phyloP scores from a whole-genome alignment of 2,329 filamentous ascomycete species.

The Aspergillus alliaceus region DNA sequence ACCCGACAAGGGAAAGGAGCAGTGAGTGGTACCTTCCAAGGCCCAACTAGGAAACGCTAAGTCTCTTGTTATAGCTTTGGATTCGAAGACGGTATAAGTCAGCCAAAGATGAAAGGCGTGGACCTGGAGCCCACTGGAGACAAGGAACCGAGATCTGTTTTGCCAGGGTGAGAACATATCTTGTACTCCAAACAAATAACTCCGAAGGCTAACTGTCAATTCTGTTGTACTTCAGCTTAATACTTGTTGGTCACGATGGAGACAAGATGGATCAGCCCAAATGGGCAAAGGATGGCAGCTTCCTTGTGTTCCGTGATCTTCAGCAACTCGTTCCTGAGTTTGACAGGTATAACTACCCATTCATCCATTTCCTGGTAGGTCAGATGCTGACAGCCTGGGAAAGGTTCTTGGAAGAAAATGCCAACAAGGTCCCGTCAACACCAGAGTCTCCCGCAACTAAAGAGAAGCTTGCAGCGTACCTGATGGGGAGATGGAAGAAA shows the following conservation, averaged over 20 bases:
- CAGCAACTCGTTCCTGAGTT: slow-evolving; percentile 48
- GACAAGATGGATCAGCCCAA: slow-evolving; percentile 17
- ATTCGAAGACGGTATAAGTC: slow-evolving; percentile 44
- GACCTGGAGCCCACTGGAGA: slow-evolving; percentile 10
- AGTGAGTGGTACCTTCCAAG: background rate
- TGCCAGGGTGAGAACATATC: slow-evolving; percentile 35
- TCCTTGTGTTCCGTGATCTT: slow-evolving; percentile 46
- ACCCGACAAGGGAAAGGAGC: slow-evolving; percentile 2
- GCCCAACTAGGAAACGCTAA: no score
- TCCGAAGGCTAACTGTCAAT: fast-evolving
- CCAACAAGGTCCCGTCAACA: background rate
- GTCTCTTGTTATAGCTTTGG: slow-evolving; percentile 35
- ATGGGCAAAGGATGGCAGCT: slow-evolving; percentile 48
- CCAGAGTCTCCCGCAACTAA: background rate
- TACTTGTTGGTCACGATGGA: slow-evolving; percentile 33
- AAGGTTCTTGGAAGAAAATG: slow-evolving; percentile 35
- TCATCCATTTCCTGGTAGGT: no score
- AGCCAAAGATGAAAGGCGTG: slow-evolving; percentile 38
- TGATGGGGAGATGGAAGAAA: slow-evolving; percentile 49
- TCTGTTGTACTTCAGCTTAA: background rate
- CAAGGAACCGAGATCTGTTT: no score
- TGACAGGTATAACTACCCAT: slow-evolving; percentile 14
- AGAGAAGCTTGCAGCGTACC: slow-evolving; percentile 41
- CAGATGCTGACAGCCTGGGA: no score
- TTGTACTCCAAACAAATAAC: slow-evolving; percentile 34